A percentile compares a stretch with the other conserved stretches of the same genome.
These are phyloP conservation scores for Bretziella fagacearum DNA, from an alignment of 2,329 filamentous ascomycete species.

Conservation along the genomic window DNA sequence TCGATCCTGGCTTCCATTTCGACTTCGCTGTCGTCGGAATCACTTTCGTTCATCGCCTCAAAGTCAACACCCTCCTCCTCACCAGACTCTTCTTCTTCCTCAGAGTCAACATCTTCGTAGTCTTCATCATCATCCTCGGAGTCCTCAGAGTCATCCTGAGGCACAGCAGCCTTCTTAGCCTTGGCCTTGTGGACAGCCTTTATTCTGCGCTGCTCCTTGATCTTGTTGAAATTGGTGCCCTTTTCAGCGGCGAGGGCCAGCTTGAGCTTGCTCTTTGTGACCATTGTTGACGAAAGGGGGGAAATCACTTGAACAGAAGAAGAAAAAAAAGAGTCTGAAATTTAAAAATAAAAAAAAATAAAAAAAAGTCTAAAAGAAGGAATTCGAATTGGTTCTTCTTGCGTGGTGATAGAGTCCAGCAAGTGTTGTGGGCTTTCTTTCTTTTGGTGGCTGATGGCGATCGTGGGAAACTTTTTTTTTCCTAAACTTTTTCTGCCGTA, in stretches of 20 bases:
- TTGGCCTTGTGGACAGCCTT: constrained; percentile 28
- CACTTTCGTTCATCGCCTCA: constrained; percentile 42
- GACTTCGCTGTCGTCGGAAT: constrained; percentile 52
- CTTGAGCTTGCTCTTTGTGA: constrained; percentile 33
- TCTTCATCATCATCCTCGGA: constrained; percentile 24
- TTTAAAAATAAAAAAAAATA: neutral
- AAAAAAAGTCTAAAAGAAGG: neutral
- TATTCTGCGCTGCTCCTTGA: constrained; percentile 32
- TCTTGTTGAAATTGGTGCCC: constrained; percentile 34
- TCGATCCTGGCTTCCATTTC: constrained; percentile 59
- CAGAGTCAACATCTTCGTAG: constrained; percentile 20
- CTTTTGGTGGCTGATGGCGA: neutral
- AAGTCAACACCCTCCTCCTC: constrained; percentile 27
- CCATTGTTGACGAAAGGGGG: constrained; percentile 20
- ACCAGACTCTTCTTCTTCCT: constrained; percentile 21
- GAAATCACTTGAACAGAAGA: neutral
- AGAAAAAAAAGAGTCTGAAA: neutral
- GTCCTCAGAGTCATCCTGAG: constrained; percentile 18
- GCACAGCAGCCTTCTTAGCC: constrained; percentile 18
- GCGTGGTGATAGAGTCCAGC: neutral
- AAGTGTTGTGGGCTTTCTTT: neutral
- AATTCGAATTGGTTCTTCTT: neutral
- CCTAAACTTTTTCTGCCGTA: constrained; percentile 13
- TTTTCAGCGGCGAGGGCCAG: constrained; percentile 39
- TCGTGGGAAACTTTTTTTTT: constrained; percentile 11